phyloP scores from a whole-genome alignment of 2,329 filamentous ascomycete species.

The Beauveria pseudobassiana region DNA sequence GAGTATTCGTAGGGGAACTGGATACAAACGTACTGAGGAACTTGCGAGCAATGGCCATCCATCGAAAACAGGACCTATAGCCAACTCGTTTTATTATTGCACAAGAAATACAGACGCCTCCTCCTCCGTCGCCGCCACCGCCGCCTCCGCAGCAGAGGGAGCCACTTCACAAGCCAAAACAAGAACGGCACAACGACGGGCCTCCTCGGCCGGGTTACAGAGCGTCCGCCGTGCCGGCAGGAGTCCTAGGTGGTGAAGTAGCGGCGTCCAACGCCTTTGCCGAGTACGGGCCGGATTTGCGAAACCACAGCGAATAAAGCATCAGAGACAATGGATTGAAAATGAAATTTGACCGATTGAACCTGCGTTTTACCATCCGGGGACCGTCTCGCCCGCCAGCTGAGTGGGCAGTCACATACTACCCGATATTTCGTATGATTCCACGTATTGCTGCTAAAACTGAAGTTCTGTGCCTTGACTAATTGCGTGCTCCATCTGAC shows the following conservation, averaged over 20 bases:
- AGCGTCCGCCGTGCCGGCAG: neutral
- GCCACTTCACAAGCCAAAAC: neutral
- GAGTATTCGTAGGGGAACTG: neutral
- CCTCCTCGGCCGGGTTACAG: neutral
- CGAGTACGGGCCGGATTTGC: constrained; percentile 3
- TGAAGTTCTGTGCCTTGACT: neutral
- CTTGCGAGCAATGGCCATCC: neutral
- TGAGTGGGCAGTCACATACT: neutral
- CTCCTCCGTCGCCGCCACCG: neutral
- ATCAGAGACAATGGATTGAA: neutral
- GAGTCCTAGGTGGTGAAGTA: neutral
- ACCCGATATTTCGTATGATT: neutral
- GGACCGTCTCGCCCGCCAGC: neutral
- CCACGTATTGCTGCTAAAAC: too few species aligned
- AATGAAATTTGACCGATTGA: neutral
- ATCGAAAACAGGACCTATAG: neutral
- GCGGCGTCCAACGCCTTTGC: constrained; percentile 1
- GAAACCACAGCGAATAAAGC: neutral
- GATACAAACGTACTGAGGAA: neutral
- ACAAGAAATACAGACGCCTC: neutral
- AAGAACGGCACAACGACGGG: neutral
- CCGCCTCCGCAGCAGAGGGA: neutral
- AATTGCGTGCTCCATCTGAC: neutral
- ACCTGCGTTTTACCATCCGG: neutral
- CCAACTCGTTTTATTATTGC: neutral